Evolutionary conservation across 2,329 filamentous ascomycete species (phyloP).

Genomic region (Colletotrichum cordylinicola): DNA sequence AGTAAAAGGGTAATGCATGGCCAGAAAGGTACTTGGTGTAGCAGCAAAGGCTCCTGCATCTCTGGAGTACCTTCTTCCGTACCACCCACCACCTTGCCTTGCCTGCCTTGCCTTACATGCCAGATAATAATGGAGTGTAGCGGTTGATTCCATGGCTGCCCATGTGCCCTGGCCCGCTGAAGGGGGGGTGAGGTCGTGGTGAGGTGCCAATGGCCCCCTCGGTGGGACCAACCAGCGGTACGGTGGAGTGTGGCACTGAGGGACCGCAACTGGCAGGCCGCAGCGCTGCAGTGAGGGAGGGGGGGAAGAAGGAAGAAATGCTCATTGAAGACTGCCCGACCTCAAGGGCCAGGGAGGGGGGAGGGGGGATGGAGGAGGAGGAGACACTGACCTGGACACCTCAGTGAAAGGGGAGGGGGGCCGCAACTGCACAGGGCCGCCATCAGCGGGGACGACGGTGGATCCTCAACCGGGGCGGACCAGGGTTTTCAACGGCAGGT

Average conservation of each 20-base stretch:
- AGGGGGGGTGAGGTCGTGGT: background rate
- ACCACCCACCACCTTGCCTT: background rate
- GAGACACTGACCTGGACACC: too few species aligned
- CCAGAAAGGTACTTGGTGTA: background rate
- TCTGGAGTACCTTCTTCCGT: background rate
- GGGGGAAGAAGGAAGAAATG: background rate
- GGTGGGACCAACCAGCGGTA: background rate
- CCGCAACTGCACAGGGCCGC: background rate
- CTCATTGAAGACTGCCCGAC: background rate
- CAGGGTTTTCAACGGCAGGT: slow-evolving; percentile 11
- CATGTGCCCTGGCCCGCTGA: background rate
- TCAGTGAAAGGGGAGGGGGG: background rate
- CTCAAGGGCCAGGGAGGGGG: background rate
- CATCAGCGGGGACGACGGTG: background rate
- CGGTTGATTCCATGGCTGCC: background rate
- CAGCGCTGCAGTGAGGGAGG: background rate
- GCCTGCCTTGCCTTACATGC: background rate
- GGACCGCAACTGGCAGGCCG: background rate
- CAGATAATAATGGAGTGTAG: background rate
- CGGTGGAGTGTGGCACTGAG: background rate
- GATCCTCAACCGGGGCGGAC: background rate
- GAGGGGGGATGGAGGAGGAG: background rate
- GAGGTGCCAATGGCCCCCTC: background rate
- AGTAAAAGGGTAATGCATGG: background rate
- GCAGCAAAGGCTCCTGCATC: background rate